These are phyloP conservation scores for Pelargonium cotyledonis DNA, from an alignment of 441 rosid species.

Conservation along the genomic window DNA sequence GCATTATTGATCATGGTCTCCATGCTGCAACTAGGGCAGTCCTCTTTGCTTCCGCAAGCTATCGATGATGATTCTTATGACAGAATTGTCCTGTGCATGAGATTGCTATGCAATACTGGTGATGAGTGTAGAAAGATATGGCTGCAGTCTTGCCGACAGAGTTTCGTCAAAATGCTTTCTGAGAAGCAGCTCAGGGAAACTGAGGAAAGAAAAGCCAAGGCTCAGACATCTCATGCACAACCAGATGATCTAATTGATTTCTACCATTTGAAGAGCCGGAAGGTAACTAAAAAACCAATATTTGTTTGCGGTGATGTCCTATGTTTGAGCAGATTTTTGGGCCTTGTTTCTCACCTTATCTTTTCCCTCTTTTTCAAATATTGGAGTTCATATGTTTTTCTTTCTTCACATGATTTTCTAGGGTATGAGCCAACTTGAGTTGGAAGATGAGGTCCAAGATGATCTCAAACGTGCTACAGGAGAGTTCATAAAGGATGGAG, in stretches of 20 bases:
- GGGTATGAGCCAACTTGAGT: conserved; percentile 96
- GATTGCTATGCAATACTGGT: conserved; percentile 61
- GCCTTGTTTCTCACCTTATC: too few species aligned
- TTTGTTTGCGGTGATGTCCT: too few species aligned
- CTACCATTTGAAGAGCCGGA: conserved; percentile 89
- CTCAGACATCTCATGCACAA: conserved; percentile 76
- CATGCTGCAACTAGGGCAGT: conserved; percentile 78
- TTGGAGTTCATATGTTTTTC: conserved; percentile 9
- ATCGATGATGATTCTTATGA: conserved; percentile 80
- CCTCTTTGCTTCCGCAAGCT: conserved; percentile 64
- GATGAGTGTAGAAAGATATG: conserved; percentile 73
- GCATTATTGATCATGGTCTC: conserved; percentile 69
- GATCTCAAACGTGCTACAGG: conserved; percentile 95
- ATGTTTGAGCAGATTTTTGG: too few species aligned
- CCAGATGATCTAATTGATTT: conserved; percentile 89
- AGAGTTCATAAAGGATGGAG: conserved; percentile 76
- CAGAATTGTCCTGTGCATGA: conserved; percentile 66
- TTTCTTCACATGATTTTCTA: conserved; percentile 20
- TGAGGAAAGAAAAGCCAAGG: conserved; percentile 80
- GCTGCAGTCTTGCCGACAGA: conserved; percentile 76
- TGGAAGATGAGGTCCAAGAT: conserved; percentile 94
- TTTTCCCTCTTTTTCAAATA: not conserved
- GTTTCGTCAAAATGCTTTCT: conserved; percentile 84
- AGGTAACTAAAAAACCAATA: conserved; percentile 31
- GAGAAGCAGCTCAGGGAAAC: conserved; percentile 77